phyloP scores from a whole-genome alignment of 75 land plant species.

The Pinus taeda region DNA sequence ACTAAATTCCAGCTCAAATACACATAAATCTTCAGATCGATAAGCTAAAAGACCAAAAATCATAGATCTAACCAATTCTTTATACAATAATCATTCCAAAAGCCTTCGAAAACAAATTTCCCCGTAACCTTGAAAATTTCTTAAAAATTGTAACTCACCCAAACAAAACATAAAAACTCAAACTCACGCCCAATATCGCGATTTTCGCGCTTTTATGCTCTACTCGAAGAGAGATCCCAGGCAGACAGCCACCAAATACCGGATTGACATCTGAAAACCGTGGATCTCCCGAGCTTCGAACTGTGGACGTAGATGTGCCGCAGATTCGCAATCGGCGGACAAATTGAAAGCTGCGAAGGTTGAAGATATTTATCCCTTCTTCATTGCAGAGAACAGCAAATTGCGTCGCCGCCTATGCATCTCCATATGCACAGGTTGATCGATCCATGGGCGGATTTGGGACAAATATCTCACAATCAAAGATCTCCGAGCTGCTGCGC shows the following conservation, averaged over 20 bases:
- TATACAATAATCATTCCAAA: neutral
- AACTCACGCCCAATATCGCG: neutral
- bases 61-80: neutral
- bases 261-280: neutral
- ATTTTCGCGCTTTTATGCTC: neutral
- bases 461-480: too few species aligned
- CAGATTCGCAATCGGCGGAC: too few species aligned
- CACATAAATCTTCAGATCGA: slow-evolving; percentile 1
- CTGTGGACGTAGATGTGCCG: neutral
- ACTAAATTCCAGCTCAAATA: slow-evolving; percentile 4
- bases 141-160: neutral
- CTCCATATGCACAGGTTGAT: too few species aligned
- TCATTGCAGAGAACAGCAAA: too few species aligned
- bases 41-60: neutral
- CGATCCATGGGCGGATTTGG: too few species aligned
- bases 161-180: neutral
- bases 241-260: neutral
- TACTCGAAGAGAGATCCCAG: neutral
- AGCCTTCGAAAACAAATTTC: neutral
- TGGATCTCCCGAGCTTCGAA: slow-evolving; percentile 1
- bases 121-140: neutral
- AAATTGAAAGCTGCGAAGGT: too few species aligned
- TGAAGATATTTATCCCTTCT: too few species aligned
- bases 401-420: too few species aligned
- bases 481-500: too few species aligned